Base-by-base conservation (phyloP, 495 filamentous ascomycete species). In the Articulospora tetracladia region DNA sequence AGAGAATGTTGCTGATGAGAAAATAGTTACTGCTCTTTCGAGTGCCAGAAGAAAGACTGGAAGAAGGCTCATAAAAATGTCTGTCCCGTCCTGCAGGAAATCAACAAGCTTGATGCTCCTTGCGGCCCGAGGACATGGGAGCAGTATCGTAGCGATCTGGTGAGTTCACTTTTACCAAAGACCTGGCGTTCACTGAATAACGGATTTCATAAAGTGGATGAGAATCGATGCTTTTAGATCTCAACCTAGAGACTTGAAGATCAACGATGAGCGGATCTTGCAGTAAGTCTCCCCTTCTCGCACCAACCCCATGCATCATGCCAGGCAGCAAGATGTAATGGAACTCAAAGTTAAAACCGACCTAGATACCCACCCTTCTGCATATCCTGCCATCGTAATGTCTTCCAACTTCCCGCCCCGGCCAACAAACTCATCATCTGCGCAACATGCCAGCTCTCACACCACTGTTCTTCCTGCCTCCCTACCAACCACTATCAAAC, bases 41-140 rank as follows among this genome's bases (percentile, higher is more conserved):
- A 57, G 41, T 57, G 55, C 55, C 55, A 57, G 25, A 57, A 57
- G 55, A 1, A 28, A 30, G 55, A 57, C 20, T 57, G 55, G 55
- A 48, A 46, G 20, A 48, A 46, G 8, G 20, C 7, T 3, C 55
- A 57, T 20, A 57, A 48, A 22, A 46, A 48, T 12, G 11, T 57
- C 12, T 57, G 55, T 27, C 3, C 3, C 8, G 36, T 44, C 8
- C 32, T 57, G 12, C 32, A 27, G 39, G 25, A 46, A 7, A 39
- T 19, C 23, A 26, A 27, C 11, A 47, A 36, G 20, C 24, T 47
- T 23, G 39, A 57, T 20, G 23, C 39, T 17, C 32, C 12, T 12
- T 30, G 17, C 15, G 34, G 24, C 17, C n/a, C 20, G 2, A 23
- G 41, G 23, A 57, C 36, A 17, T 57, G 55, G 55, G 55, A 46